Conservation (phyloP, 805 yeast genomes). For the Wickerhamomyces silvicola region DNA sequence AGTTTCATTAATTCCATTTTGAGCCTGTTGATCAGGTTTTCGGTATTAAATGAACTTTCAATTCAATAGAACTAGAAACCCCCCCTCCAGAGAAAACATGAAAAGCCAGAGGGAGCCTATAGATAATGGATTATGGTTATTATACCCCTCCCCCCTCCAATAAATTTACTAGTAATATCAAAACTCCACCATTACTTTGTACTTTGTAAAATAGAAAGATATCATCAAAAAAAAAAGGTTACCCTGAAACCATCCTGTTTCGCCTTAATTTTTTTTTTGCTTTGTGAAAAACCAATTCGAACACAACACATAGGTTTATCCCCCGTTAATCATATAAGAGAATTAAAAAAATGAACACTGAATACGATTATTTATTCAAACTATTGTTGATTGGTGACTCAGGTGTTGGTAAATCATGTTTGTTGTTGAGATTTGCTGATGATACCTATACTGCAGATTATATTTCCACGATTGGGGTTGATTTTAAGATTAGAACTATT, state of each 20-base stretch:
- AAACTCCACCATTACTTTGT: no score
- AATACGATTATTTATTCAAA: constrained; percentile 97
- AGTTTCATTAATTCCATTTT: constrained; percentile 9
- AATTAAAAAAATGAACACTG: constrained; percentile 58
- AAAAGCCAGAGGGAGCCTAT: neutral
- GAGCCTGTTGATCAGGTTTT: neutral
- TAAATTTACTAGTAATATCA: no score
- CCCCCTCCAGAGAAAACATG: neutral
- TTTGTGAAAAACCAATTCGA: no score
- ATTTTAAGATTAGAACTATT: constrained; percentile 81
- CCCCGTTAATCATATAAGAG: no score
- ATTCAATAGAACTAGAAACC: neutral
- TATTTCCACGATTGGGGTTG: constrained; percentile 97
- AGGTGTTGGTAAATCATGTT: constrained; percentile 97
- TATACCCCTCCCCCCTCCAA: no score
- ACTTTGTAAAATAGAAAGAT: no score
- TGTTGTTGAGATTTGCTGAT: constrained; percentile 91
- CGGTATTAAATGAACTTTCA: neutral
- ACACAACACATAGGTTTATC: no score
- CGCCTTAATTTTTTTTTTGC: no score
- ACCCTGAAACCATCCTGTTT: no score
- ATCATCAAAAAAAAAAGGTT: no score
- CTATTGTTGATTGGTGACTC: constrained; percentile 95
- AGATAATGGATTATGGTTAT: no score
- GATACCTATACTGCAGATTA: constrained; percentile 96